These are phyloP conservation scores for Agaricales sp. DNA, from an alignment of 1,284 basidiomycete species.

Conservation along the genomic window DNA sequence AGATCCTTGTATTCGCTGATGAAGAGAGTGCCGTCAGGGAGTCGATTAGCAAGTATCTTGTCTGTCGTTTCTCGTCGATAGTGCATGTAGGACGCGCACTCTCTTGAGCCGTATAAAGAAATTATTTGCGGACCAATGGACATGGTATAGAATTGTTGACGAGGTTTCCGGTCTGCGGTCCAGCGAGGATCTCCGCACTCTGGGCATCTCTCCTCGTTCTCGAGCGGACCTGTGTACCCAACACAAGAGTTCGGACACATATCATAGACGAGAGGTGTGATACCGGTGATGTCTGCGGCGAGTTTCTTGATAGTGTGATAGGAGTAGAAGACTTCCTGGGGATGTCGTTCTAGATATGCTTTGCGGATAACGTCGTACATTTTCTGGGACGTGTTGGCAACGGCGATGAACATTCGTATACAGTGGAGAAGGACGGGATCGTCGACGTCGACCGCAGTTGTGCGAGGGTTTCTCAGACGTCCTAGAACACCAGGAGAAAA, in stretches of 20 bases:
- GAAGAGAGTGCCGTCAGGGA: no score
- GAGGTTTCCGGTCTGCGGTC: slow-evolving; percentile 8
- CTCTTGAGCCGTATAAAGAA: no score
- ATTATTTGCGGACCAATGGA: no score
- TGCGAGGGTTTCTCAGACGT: no score
- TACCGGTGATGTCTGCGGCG: slow-evolving; percentile 6
- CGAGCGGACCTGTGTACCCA: slow-evolving; percentile 6
- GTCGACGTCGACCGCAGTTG: no score
- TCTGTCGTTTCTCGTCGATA: no score
- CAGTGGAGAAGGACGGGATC: no score
- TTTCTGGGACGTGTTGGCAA: no score
- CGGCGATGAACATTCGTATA: no score
- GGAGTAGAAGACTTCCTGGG: slow-evolving; percentile 10
- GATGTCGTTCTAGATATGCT: slow-evolving; percentile 13
- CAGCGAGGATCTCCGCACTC: slow-evolving; percentile 9
- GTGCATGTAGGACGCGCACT: no score
- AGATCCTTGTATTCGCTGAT: slow-evolving; percentile 12
- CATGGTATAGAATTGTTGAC: slow-evolving; percentile 10
- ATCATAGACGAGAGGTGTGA: slow-evolving; percentile 5
- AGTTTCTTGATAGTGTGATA: slow-evolving; percentile 7
- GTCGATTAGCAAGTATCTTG: no score
- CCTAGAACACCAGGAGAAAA: no score
- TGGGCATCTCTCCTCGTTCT: slow-evolving; percentile 2
- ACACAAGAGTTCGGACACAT: slow-evolving; percentile 9
- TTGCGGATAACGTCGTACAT: slow-evolving; percentile 14